phyloP scores from a whole-genome alignment of 73 alveolate species.

The Tetrahymena borealis region DNA sequence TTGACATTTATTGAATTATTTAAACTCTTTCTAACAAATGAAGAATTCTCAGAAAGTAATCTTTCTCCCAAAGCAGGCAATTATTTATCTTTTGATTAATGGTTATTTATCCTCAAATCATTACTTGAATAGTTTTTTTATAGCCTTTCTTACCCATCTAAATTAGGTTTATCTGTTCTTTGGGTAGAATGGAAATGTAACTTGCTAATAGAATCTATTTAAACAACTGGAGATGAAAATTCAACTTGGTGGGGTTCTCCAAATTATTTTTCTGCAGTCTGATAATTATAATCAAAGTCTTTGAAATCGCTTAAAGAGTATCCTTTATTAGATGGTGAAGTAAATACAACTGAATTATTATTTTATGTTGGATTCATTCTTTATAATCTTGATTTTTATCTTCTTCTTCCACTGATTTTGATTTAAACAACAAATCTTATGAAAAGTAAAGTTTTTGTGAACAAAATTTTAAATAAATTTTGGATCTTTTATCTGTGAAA shows the following conservation, averaged over 20 bases:
- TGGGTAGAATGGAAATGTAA: background rate
- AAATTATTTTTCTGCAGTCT: background rate
- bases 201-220: background rate
- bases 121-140: background rate
- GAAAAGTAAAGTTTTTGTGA: too few species aligned
- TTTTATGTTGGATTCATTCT: background rate
- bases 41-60: background rate
- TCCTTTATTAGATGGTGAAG: background rate
- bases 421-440: too few species aligned
- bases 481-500: too few species aligned
- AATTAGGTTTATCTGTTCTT: background rate
- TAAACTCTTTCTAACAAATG: background rate
- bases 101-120: background rate
- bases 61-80: background rate
- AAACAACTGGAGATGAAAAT: background rate
- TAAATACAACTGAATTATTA: background rate
- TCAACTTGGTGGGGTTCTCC: background rate
- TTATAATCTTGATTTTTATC: background rate
- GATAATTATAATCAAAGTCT: background rate
- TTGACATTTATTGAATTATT: background rate
- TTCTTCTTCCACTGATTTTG: background rate
- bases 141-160: background rate
- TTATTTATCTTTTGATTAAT: background rate
- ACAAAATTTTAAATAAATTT: too few species aligned
- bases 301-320: background rate